Conservation (phyloP, 257 asterid species). For the Osmanthus fragrans region DNA sequence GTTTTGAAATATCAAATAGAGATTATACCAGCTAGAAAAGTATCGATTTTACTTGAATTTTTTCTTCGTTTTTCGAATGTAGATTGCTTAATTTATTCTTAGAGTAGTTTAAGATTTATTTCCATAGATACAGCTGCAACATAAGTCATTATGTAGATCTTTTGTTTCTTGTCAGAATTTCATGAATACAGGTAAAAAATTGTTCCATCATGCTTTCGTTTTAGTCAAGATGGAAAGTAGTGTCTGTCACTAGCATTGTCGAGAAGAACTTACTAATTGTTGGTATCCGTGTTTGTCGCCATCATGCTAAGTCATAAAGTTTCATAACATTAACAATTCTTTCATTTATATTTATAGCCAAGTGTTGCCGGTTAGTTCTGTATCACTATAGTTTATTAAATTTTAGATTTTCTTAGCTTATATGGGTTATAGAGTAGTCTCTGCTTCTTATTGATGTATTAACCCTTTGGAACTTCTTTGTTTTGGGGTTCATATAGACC, state of each 20-base stretch:
- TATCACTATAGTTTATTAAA: background rate
- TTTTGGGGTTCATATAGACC: conserved; percentile 35
- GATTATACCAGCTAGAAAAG: background rate
- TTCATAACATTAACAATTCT: background rate
- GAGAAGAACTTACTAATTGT: background rate
- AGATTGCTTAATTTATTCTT: background rate
- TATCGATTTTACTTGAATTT: background rate
- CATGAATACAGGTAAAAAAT: too few species aligned
- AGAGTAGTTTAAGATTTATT: background rate
- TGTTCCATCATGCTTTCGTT: background rate
- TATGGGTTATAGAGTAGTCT: background rate
- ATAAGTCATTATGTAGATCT: background rate
- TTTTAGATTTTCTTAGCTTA: background rate
- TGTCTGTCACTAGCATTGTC: background rate
- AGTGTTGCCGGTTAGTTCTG: background rate
- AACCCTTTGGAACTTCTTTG: background rate
- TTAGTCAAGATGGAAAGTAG: background rate
- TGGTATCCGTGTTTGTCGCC: background rate
- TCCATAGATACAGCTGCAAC: background rate
- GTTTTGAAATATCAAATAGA: background rate
- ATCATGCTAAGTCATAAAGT: background rate
- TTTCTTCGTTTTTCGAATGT: background rate
- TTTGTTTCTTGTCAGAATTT: background rate
- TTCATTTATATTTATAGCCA: background rate
- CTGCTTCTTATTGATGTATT: background rate